A percentile compares a stretch with the other conserved stretches of the same genome.
Conservation (phyloP, 2,329 filamentous ascomycete species). For the Beauveria caledonica region DNA sequence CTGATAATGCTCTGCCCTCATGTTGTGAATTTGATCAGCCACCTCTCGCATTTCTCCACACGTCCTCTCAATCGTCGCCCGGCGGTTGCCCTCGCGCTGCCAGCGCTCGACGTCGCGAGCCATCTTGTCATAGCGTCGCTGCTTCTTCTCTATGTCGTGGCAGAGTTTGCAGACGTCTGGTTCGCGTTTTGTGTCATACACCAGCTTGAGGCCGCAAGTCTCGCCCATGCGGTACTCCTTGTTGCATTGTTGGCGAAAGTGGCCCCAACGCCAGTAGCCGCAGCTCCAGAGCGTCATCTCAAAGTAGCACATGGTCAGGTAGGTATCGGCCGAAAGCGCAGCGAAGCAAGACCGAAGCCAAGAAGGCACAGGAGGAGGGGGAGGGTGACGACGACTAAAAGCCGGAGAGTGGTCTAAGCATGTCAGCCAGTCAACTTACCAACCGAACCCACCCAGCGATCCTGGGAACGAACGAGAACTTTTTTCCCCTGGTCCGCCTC, state of each 20-base stretch:
- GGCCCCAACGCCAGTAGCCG: conserved; percentile 90
- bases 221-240: conserved; percentile 94
- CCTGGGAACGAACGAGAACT: conserved; percentile 3
- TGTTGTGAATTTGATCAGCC: conserved; percentile 46
- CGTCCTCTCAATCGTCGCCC: conserved; percentile 64
- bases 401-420: conserved; percentile 7
- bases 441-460: conserved; percentile 12
- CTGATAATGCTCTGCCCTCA: conserved; percentile 33
- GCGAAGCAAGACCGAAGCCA: conserved; percentile 12
- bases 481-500: background rate
- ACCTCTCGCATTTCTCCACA: conserved; percentile 62
- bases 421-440: conserved; percentile 11
- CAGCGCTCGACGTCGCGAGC: conserved; percentile 67
- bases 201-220: conserved; percentile 88
- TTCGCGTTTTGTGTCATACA: conserved; percentile 63
- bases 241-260: conserved; percentile 86
- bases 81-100: conserved; percentile 65
- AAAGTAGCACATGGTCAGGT: conserved; percentile 80
- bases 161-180: conserved; percentile 71
- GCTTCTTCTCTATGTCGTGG: conserved; percentile 81
- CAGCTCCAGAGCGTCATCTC: conserved; percentile 80
- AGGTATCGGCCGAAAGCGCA: conserved; percentile 9
- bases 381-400: conserved; percentile 6
- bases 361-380: background rate
- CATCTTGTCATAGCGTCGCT: conserved; percentile 67